Evolutionary conservation across 441 rosid species (phyloP).

Genomic region (Iberis amara): DNA sequence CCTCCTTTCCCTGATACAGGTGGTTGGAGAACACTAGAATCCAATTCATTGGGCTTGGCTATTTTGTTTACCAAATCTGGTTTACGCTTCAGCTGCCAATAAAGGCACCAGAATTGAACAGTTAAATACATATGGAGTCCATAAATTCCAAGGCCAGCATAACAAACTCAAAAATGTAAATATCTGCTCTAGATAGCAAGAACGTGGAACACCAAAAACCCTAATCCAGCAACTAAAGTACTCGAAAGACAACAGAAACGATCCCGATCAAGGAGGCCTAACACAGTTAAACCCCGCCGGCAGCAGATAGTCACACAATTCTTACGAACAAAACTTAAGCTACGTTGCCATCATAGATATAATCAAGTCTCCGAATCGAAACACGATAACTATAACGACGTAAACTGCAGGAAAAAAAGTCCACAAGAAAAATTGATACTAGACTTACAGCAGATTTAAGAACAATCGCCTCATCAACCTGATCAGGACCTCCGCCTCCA

Average conservation of each 20-base stretch:
- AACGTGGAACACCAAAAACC: slow-evolving; percentile 16
- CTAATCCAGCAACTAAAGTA: slow-evolving; percentile 20
- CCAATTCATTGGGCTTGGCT: slow-evolving; percentile 53
- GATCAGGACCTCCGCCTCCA: slow-evolving; percentile 40
- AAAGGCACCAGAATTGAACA: slow-evolving; percentile 17
- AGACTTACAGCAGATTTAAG: slow-evolving; percentile 59
- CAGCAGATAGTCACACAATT: slow-evolving; percentile 26
- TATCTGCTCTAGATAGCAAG: slow-evolving; percentile 21
- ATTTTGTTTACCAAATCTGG: slow-evolving; percentile 47
- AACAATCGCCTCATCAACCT: slow-evolving; percentile 44
- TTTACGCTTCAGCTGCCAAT: slow-evolving; percentile 70
- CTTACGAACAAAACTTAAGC: slow-evolving; percentile 5
- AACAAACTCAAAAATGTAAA: not conserved
- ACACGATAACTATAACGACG: not conserved
- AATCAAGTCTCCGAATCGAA: slow-evolving; percentile 9
- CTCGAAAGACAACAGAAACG: not conserved
- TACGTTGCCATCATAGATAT: not conserved
- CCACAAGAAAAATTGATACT: not conserved
- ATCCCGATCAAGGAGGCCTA: not conserved
- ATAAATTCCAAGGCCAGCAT: not conserved
- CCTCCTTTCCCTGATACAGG: slow-evolving; percentile 72
- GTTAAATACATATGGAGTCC: not conserved
- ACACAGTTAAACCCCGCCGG: slow-evolving; percentile 6
- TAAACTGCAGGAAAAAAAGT: not conserved
- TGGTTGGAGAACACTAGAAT: slow-evolving; percentile 53